Conservation (phyloP, 2,329 filamentous ascomycete genomes). For the Aspergillus pseudoviridinutans region DNA sequence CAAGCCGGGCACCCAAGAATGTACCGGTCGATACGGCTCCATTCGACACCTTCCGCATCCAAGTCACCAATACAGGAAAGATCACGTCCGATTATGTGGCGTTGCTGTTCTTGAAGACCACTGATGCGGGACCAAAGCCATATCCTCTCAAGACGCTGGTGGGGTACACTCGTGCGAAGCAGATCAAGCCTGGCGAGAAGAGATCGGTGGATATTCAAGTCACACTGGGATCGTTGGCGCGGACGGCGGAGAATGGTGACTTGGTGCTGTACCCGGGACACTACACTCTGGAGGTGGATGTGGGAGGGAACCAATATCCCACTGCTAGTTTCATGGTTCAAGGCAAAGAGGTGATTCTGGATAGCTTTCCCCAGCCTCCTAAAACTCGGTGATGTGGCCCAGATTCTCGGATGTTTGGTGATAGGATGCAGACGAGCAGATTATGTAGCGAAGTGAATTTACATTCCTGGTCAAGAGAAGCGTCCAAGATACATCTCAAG, state of each 20-base stretch:
- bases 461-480: too few relatives aligned
- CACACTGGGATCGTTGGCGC: conserved; percentile 27
- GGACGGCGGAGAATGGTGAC: conserved; percentile 28
- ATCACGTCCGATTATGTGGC: conserved; percentile 32
- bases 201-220: conserved; percentile 22
- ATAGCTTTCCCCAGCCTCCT: neutral
- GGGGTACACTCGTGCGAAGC: conserved; percentile 21
- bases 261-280: conserved; percentile 32
- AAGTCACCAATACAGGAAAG: conserved; percentile 29
- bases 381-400: neutral
- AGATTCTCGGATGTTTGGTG: neutral
- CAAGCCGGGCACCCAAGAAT: neutral
- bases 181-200: conserved; percentile 16
- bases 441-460: too few relatives aligned
- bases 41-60: conserved; percentile 24
- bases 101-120: conserved; percentile 28
- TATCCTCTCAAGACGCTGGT: conserved; percentile 34
- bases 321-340: neutral
- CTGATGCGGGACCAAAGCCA: conserved; percentile 28
- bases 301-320: neutral
- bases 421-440: too few relatives aligned
- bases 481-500: too few relatives aligned
- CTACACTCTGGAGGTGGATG: conserved; percentile 16
- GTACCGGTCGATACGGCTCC: neutral
- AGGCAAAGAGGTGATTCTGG: neutral